Evolutionary conservation across 2,329 filamentous ascomycete species (phyloP).

Genomic region (Blastomyces silverae): DNA sequence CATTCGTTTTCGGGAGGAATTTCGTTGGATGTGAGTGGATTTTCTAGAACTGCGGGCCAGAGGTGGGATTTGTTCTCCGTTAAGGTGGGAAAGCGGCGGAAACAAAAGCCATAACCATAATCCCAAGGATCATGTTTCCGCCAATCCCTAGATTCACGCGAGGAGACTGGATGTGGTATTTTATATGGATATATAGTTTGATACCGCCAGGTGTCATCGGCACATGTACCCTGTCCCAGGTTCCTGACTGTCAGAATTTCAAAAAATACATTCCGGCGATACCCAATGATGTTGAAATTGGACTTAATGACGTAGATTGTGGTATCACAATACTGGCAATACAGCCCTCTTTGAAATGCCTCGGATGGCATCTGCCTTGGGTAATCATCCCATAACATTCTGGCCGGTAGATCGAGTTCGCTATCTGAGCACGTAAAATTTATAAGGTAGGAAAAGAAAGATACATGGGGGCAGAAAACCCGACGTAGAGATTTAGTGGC

Average conservation of each 20-base stretch:
- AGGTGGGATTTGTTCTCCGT: constrained; percentile 3
- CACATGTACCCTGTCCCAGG: too few relatives aligned
- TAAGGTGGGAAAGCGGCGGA: not conserved
- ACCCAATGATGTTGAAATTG: not conserved
- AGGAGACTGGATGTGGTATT: not conserved
- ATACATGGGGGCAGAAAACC: constrained; percentile 8
- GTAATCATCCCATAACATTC: too few relatives aligned
- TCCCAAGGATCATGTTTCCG: not conserved
- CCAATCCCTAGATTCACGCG: not conserved
- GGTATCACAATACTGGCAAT: constrained; percentile 11
- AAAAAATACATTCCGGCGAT: not conserved
- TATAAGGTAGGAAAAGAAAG: not conserved
- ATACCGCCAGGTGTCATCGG: too few relatives aligned
- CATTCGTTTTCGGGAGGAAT: not conserved
- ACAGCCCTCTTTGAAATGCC: not conserved
- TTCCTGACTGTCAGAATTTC: not conserved
- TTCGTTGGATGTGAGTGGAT: not conserved
- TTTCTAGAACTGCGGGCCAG: not conserved
- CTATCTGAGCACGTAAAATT: not conserved
- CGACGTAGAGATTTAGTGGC: not conserved
- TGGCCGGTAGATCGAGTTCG: not conserved
- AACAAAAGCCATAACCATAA: not conserved
- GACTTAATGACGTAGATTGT: constrained; percentile 4
- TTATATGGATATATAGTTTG: too few relatives aligned
- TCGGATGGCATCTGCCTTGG: too few relatives aligned